Base-by-base conservation (phyloP, 2,329 filamentous ascomycete genomes). In the Penicillium expansum region DNA sequence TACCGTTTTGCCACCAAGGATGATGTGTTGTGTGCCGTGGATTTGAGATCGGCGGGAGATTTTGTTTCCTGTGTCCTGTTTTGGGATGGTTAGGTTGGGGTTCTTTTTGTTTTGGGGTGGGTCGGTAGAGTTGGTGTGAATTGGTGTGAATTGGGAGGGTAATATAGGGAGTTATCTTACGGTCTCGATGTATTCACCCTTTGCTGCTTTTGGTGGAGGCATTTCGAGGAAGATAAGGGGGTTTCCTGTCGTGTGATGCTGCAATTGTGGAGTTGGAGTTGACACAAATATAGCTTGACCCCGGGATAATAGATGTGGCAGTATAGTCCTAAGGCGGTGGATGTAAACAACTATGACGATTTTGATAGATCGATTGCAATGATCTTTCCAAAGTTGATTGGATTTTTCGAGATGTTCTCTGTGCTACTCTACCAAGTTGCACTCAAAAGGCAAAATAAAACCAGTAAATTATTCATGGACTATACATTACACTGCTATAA, bases 131-230 rank as follows among this genome's bases (percentile, higher is more conserved):
- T 5, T 27, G 49, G 18, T 16, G 29, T 24, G 11, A 16, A 18
- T 5, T 27, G 49, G 18, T 16, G 18, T 35, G 16, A 16, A 32
- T n/a, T n/a, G 29, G 32, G 4, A 11, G 7, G 50, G 6, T 47
- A 33, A 1, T 5, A 9, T 45, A 14, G 14, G 9, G 16, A 16
- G 10, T 1, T 35, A 33, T 61, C 83, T 68, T 82, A 96, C 92
- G 52, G 94, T 99, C 77, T 97, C 93, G 61, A 99, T 97, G 73
- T 97, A 97, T 76, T 97, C 92, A 76, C 91, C 91, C 77, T 92
- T 96, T 10, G 84, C 82, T 49, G 86, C 81, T 71, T 92, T 89
- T 67, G 88, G 32, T n/a, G 54, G 85, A 62, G 89, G 89, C 89
- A 92, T 92, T 29, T 59, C 62, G 53, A 22, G 16, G 18, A 33